phyloP scores from a whole-genome alignment of 2,329 filamentous ascomycete species.

The Paracoccidioides brasiliensis region DNA sequence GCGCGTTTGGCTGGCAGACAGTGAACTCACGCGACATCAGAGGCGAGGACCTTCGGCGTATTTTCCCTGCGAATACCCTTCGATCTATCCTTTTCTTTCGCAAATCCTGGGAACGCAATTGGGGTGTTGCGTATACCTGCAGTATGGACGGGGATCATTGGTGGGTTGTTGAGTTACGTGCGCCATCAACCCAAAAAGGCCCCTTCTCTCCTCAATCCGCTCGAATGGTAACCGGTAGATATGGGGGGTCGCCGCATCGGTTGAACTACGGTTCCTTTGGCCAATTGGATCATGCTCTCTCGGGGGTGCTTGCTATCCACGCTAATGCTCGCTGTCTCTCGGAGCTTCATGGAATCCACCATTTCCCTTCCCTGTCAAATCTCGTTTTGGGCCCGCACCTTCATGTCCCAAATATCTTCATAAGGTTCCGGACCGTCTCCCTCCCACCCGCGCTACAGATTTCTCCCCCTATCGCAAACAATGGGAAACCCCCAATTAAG shows the following conservation, averaged over 20 bases:
- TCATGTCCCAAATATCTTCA: constrained; percentile 23
- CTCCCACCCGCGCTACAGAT: constrained; percentile 22
- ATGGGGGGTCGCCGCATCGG: constrained; percentile 13
- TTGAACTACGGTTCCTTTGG: constrained; percentile 20
- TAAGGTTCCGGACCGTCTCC: constrained; percentile 20
- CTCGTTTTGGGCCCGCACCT: constrained; percentile 20
- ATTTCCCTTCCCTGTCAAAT: constrained; percentile 18
- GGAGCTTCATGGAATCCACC: constrained; percentile 1
- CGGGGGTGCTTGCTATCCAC: constrained; percentile 26
- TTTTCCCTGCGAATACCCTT: constrained; percentile 51
- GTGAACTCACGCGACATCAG: constrained; percentile 25
- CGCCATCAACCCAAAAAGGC: neutral
- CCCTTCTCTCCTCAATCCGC: constrained; percentile 15
- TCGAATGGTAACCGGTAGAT: constrained; percentile 19
- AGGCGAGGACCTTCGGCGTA: constrained; percentile 37
- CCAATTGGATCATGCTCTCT: constrained; percentile 23
- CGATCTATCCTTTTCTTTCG: constrained; percentile 56
- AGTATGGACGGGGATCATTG: constrained; percentile 62
- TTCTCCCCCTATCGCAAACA: constrained; percentile 16
- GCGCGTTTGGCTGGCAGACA: constrained; percentile 26
- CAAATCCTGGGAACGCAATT: constrained; percentile 54
- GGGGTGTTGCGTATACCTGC: constrained; percentile 59
- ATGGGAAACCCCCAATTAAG: constrained; percentile 19
- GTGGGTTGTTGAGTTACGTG: constrained; percentile 48
- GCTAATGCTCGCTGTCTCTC: constrained; percentile 16